Percentiles rank a stretch among this genome's conserved stretches.
phyloP scores from a whole-genome alignment of 805 yeast genomes.

The Pichia nanzhaoensis region DNA sequence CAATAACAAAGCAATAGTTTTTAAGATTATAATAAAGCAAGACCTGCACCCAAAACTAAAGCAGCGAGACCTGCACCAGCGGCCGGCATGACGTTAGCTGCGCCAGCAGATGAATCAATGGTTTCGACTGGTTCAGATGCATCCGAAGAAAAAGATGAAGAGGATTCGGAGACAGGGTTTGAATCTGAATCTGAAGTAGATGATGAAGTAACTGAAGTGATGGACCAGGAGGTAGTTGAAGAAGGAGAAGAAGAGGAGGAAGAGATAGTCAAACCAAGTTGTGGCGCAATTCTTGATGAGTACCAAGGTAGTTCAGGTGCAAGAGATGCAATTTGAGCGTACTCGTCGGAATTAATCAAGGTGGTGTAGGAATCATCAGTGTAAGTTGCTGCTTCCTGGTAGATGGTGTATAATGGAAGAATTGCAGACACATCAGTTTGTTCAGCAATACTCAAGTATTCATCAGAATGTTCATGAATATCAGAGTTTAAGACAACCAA shows the following conservation, averaged over 20 bases:
- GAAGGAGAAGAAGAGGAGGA: slow-evolving; percentile 8
- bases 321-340: slow-evolving; percentile 20
- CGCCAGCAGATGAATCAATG: slow-evolving; percentile 14
- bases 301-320: slow-evolving; percentile 33
- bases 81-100: slow-evolving; percentile 15
- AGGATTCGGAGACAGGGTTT: slow-evolving; percentile 4
- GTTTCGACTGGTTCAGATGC: slow-evolving; percentile 7
- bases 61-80: slow-evolving; percentile 16
- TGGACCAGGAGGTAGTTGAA: background rate
- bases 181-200: slow-evolving; percentile 4
- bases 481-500: slow-evolving; percentile 35
- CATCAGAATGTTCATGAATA: slow-evolving; percentile 26
- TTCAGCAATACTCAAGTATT: slow-evolving; percentile 30
- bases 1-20: too few species aligned
- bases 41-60: slow-evolving; percentile 16
- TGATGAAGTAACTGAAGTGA: slow-evolving; percentile 5
- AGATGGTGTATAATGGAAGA: too few species aligned
- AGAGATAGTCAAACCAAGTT: slow-evolving; percentile 1
- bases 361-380: slow-evolving; percentile 42
- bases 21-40: slow-evolving; percentile 22
- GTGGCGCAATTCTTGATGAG: slow-evolving; percentile 23
- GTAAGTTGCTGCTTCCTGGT: slow-evolving; percentile 17
- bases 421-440: slow-evolving; percentile 11
- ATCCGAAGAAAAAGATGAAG: slow-evolving; percentile 7
- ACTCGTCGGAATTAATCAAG: slow-evolving; percentile 22